Conservation (phyloP, 768 basidiomycete genomes). For the Suillus occidentalis region DNA sequence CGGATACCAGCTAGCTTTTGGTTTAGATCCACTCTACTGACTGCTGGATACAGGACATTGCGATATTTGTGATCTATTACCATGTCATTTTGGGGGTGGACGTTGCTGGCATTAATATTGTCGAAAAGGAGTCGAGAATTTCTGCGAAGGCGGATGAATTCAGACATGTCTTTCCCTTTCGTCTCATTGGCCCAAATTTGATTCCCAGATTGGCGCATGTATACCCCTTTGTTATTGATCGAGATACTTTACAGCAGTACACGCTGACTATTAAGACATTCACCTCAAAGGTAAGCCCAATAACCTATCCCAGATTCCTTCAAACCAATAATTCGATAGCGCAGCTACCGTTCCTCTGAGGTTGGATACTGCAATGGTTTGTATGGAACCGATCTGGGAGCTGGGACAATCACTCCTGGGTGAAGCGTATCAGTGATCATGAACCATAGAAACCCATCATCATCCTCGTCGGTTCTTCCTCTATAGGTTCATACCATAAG, state of each 20-base stretch:
- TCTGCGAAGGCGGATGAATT: slow-evolving; percentile 41
- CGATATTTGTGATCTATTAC: slow-evolving; percentile 31
- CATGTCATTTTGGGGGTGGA: slow-evolving; percentile 39
- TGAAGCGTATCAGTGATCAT: slow-evolving; percentile 31
- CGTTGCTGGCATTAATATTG: slow-evolving; percentile 33
- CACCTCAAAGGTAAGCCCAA: slow-evolving; percentile 37
- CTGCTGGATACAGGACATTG: slow-evolving; percentile 37
- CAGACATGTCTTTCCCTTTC: slow-evolving; percentile 12
- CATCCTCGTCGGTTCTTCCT: slow-evolving; percentile 48
- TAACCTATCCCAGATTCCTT: slow-evolving; percentile 40
- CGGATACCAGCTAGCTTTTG: slow-evolving; percentile 37
- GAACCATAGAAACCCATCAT: slow-evolving; percentile 46
- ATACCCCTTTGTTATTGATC: slow-evolving; percentile 26
- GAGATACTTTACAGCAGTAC: slow-evolving; percentile 42
- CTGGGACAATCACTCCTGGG: slow-evolving; percentile 40
- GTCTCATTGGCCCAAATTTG: slow-evolving; percentile 19
- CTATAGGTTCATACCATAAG: slow-evolving; percentile 48
- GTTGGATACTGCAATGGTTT: slow-evolving; percentile 51
- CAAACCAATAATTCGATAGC: slow-evolving; percentile 42
- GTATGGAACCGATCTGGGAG: slow-evolving; percentile 40
- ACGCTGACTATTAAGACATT: slow-evolving; percentile 31
- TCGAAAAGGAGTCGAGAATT: slow-evolving; percentile 35
- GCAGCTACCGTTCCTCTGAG: slow-evolving; percentile 47
- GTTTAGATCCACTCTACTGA: slow-evolving; percentile 40
- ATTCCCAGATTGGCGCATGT: slow-evolving; percentile 32